Evolutionary conservation across 1,139 yeast species (phyloP).

Genomic region (Taphrina deformans): DNA sequence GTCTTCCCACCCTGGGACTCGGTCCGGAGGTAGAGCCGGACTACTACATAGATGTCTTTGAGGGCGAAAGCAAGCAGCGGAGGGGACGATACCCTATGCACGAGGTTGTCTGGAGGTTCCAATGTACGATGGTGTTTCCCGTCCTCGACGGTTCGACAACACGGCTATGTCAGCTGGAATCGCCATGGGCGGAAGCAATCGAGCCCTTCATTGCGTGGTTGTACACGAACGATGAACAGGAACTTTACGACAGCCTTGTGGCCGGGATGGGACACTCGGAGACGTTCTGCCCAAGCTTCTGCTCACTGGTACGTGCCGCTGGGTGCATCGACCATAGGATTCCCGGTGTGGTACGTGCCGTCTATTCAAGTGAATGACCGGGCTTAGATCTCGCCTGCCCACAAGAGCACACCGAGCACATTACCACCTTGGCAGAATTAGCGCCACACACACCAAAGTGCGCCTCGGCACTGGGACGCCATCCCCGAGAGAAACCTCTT

Average conservation of each 20-base stretch:
- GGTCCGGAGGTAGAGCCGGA: neutral
- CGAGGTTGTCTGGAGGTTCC: neutral
- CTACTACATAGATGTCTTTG: conserved; percentile 1
- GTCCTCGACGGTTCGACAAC: neutral
- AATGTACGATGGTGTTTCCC: conserved; percentile 1
- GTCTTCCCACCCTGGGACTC: neutral
- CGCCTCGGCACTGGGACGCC: neutral
- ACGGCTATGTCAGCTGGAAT: neutral
- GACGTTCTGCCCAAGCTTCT: neutral
- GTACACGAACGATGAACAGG: conserved; percentile 3
- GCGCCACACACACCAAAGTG: neutral
- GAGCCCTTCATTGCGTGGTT: conserved; percentile 12
- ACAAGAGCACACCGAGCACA: too few species aligned
- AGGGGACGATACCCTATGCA: conserved; percentile 1
- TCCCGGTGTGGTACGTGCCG: neutral
- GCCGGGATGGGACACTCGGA: neutral
- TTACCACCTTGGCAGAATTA: neutral
- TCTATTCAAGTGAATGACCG: too few species aligned
- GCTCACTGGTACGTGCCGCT: neutral
- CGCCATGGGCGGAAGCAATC: neutral
- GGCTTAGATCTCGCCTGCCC: too few species aligned
- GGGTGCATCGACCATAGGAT: conserved; percentile 1
- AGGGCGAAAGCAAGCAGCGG: neutral
- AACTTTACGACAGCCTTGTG: neutral
- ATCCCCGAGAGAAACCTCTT: too few species aligned